Evolutionary conservation across 2,329 filamentous ascomycete genomes (phyloP), one percentile per base, ranked within the genome.

Genomic region (Diaporthe vexans): DNA sequence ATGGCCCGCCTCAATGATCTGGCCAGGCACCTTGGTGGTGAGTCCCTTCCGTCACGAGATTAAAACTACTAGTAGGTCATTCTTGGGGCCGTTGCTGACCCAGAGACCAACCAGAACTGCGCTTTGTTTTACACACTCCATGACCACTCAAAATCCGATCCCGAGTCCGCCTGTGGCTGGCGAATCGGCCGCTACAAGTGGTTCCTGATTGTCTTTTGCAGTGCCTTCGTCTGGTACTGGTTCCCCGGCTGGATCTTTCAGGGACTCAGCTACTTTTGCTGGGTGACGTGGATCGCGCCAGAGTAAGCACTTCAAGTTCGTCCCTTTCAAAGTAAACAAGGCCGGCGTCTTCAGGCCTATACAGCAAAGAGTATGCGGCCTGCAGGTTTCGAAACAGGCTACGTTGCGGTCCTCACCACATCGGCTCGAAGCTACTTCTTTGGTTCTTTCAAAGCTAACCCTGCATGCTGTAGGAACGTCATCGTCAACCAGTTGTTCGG

Each of bases 1-100:
- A 35, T 89, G 85, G 81, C 91, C 90, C 1, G 89, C 91, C 3
- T 87, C 89, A 70, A 92, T 92, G 90, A 89, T 92, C 69, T 86
- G 84, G 79, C 89, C 88, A 19, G 86, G 89, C 15, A 86, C 88
- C 52, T 90, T 91, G 88, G 86, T 91, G 54, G 70, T 72, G 26
- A 72, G 70, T 43, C 5, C 19, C 7, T 11, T 2, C 11, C 2
- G 7, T 48, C 15, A 61, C 9, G 11, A 52, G 43, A 5, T 13
- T 43, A 17, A 15, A 15, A 40, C 10, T 40, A n/a, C n/a, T n/a
- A n/a, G n/a, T n/a, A 40, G 10, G 37, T 40, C 11, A 40, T 40
- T 37, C 7, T 37, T 37, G 8, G 11, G 35, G 46, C 33, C 24
- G 24, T 33, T n/a, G n/a, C 70, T 72, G 37, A 72, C 24, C 15